Evolutionary conservation across 129 eudicot genomes (phyloP).

Genomic region (Artemisia annua): DNA sequence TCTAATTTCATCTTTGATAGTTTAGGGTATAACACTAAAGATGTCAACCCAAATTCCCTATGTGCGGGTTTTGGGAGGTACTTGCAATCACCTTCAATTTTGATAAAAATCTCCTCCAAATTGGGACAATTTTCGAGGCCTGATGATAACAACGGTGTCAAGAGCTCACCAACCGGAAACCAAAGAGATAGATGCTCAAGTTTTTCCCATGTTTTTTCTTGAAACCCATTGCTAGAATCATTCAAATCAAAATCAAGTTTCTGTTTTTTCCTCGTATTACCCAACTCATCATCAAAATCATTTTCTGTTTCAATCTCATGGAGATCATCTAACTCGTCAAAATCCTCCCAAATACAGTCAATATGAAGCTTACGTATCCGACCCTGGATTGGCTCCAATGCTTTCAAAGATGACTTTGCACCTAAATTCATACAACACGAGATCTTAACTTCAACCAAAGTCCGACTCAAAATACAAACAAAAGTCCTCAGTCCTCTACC

Average conservation of each 20-base stretch:
- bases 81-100: constrained; percentile 92
- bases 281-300: constrained; percentile 38
- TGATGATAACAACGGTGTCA: constrained; percentile 57
- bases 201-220: constrained; percentile 53
- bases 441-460: constrained; percentile 71
- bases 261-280: constrained; percentile 39
- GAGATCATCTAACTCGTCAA: constrained; percentile 38
- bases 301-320: constrained; percentile 31
- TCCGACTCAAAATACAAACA: constrained; percentile 53
- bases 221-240: constrained; percentile 30
- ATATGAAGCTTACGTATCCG: constrained; percentile 70
- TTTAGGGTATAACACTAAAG: constrained; percentile 45
- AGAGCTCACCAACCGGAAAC: constrained; percentile 82
- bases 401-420: constrained; percentile 57
- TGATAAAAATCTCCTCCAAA: constrained; percentile 68
- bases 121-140: constrained; percentile 83
- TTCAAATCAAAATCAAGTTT: constrained; percentile 49
- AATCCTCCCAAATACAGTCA: constrained; percentile 71
- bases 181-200: constrained; percentile 70
- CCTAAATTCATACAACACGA: constrained; percentile 79
- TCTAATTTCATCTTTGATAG: constrained; percentile 79
- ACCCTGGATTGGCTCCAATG: constrained; percentile 70
- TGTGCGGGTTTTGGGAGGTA: constrained; percentile 52
- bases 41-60: constrained; percentile 61
- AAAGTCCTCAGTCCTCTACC: constrained; percentile 77